phyloP scores from a whole-genome alignment of 23 red algal genomes.

The Agarophyton chilense region DNA sequence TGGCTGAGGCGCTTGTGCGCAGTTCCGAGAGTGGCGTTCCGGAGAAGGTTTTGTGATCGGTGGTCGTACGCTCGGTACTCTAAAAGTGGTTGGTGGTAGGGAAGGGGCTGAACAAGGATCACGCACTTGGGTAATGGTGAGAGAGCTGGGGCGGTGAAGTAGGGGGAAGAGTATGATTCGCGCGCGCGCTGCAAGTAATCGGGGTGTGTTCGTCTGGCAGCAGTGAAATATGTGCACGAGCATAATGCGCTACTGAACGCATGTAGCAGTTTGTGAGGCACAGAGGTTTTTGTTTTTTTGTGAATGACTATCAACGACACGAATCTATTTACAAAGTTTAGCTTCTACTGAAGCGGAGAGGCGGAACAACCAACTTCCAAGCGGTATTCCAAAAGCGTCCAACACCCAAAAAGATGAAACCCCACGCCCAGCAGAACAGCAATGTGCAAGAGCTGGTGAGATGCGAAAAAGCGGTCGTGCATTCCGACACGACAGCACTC shows the following conservation, averaged over 20 bases:
- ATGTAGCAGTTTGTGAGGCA: background rate
- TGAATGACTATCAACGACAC: too few relatives aligned
- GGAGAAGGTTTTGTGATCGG: slow-evolving; percentile 21
- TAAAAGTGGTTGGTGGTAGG: too few relatives aligned
- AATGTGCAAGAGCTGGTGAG: slow-evolving; percentile 85
- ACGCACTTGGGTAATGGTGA: too few relatives aligned
- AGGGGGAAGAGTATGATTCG: too few relatives aligned
- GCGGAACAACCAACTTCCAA: slow-evolving; percentile 45
- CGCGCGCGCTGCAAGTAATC: background rate
- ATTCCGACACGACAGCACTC: slow-evolving; percentile 77
- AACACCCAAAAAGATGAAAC: slow-evolving; percentile 49
- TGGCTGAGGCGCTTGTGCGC: slow-evolving; percentile 86
- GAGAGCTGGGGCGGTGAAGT: background rate
- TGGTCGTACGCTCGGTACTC: too few relatives aligned
- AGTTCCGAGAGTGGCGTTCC: slow-evolving; percentile 22
- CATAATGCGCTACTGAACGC: background rate
- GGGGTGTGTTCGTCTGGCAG: background rate
- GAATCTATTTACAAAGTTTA: background rate
- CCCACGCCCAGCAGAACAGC: slow-evolving; percentile 60
- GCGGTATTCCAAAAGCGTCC: slow-evolving; percentile 37
- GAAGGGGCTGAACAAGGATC: too few relatives aligned
- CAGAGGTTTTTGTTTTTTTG: too few relatives aligned
- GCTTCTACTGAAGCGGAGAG: background rate
- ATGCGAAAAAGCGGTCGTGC: slow-evolving; percentile 75
- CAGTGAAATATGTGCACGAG: background rate